Evolutionary conservation across 2,329 filamentous ascomycete species (phyloP), one percentile per base, ranked within the genome.

Genomic region (Bipolaris sorokiniana): DNA sequence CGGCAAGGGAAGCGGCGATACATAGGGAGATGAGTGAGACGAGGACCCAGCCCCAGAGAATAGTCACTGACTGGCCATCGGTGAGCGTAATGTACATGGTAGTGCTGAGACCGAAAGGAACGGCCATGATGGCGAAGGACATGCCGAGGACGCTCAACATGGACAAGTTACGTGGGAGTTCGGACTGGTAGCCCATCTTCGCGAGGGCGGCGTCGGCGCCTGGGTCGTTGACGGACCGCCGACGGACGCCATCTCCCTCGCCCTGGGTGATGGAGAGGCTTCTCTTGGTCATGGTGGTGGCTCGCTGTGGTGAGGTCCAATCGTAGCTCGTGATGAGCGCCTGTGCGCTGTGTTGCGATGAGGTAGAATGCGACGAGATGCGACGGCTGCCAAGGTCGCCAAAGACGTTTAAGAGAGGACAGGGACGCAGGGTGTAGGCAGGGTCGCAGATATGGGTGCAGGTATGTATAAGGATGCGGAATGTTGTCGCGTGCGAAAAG

Each of bases 81-180:
- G 83, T 83, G 26, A 91, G 80, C 20, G 86, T 86, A 70, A 90
- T 88, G 76, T 85, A 87, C 60, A 91, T 79, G 1, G 88, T 90
- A 15, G 88, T 90, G 28, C 82, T 85, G 36, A 90, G 79, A 34
- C 88, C 88, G 64, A 87, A 89, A 0, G 87, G 87, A 10, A 87
- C 87, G 10, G 88, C 88, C 87, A 91, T 90, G 73, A 91, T 90
- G 49, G 88, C 88, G 70, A 91, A 91, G 42, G 87, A 89, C 76
- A 88, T 68, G 48, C 88, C 88, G 42, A 91, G 78, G 26, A 91
- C 85, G 68, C 85, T 88, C 67, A 90, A 75, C 87, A 90, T 90
- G 71, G 84, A 86, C 61, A 90, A 73, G 64, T 85, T 87, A 58
- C 88, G 81, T 15, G 88, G 87, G 41, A 91, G 71, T 70, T 90